Conservation (phyloP, 208 protist genomes). For the Acanthamoeba triangularis region DNA sequence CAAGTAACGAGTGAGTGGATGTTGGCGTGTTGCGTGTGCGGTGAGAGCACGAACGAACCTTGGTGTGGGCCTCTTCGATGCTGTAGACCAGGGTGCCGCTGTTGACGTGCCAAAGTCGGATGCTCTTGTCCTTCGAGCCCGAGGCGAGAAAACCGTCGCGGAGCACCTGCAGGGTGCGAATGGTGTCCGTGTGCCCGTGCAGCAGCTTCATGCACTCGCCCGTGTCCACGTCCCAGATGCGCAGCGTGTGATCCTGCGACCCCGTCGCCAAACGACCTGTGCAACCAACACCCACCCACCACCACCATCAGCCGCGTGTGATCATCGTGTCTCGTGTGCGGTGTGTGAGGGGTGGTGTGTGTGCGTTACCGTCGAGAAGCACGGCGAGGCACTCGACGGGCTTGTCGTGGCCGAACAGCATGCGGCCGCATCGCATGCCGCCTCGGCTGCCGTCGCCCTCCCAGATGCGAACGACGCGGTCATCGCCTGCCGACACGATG, state of each 20-base stretch:
- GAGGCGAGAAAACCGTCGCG: not conserved
- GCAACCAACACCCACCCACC: too few relatives aligned
- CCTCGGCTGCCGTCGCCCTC: not conserved
- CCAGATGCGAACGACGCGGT: not conserved
- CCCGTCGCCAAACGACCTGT: constrained; percentile 1
- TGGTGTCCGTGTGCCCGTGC: constrained; percentile 15
- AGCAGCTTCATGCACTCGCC: not conserved
- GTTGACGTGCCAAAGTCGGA: constrained; percentile 21
- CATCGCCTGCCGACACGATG: not conserved
- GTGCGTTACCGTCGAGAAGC: constrained; percentile 26
- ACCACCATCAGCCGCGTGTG: too few relatives aligned
- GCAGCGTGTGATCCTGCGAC: constrained; percentile 6
- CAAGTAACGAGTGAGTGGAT: too few relatives aligned
- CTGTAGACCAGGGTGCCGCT: not conserved
- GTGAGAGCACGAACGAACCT: not conserved
- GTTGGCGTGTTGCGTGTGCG: too few relatives aligned
- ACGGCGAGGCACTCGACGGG: constrained; percentile 20
- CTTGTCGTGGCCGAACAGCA: constrained; percentile 4
- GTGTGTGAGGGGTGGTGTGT: too few relatives aligned
- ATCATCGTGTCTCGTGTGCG: too few relatives aligned
- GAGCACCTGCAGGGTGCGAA: not conserved
- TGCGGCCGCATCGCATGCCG: constrained; percentile 15
- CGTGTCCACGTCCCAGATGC: constrained; percentile 22
- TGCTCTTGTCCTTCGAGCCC: constrained; percentile 3
- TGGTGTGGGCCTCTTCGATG: not conserved